phyloP scores from a whole-genome alignment of 164 flowering plant genomes.

The Piper betle region DNA sequence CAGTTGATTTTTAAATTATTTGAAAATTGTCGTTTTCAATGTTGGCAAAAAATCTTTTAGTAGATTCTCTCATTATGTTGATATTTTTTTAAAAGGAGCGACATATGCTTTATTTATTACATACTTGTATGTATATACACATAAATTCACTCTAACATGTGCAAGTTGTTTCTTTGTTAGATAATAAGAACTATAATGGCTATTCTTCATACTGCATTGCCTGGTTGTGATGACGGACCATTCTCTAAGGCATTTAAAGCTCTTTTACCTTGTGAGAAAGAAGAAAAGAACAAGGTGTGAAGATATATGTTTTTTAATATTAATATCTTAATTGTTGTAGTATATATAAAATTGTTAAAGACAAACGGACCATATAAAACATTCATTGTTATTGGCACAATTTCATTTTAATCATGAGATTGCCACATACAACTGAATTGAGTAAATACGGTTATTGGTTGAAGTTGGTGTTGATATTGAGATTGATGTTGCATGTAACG shows the following conservation, averaged over 20 bases:
- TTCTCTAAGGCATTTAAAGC: constrained; percentile 81
- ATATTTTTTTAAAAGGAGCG: too few species aligned
- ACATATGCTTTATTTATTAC: too few species aligned
- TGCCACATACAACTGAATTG: too few species aligned
- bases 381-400: not conserved
- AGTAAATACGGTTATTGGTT: too few species aligned
- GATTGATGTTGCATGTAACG: too few species aligned
- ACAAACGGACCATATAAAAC: too few species aligned
- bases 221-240: constrained; percentile 69
- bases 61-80: too few species aligned
- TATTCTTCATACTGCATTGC: constrained; percentile 63
- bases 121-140: not conserved
- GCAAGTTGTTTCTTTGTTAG: constrained; percentile 16
- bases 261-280: constrained; percentile 66
- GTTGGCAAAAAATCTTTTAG: too few species aligned
- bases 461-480: too few species aligned
- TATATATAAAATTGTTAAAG: not conserved
- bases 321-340: too few species aligned
- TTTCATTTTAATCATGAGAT: not conserved
- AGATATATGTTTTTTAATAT: not conserved
- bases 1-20: not conserved
- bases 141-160: not conserved
- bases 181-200: constrained; percentile 63
- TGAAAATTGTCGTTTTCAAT: not conserved
- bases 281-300: constrained; percentile 68